Base-by-base conservation (phyloP, 371 early-diverging fungal genomes). In the Lichtheimia ramosa region DNA sequence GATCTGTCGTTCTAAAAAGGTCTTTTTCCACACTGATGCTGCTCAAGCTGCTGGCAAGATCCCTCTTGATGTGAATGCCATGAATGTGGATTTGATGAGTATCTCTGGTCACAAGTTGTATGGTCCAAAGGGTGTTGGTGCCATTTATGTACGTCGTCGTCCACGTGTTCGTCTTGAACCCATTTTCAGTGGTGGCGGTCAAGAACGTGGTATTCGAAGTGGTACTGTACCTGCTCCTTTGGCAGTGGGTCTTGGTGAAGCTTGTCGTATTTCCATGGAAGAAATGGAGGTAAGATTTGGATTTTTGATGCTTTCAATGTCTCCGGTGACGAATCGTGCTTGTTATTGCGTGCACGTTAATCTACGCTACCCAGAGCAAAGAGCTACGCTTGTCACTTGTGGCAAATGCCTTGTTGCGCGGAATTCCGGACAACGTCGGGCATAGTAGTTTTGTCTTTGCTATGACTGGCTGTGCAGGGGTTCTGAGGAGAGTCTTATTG, bases 41-140 rank as follows among this genome's bases (percentile, higher is more conserved):
- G 99, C 99, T 4, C 99, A 99, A 75, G 99, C 98, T 13, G 87
- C 92, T 16, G 99, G 99, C 55, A 99, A 99, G 80, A 92, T 99
- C 39, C 94, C 95, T 7, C 73, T 99, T 39, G 94, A 99, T 74
- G 99, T 99, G 43, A 93, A 95, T 61, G 86, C 85, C 40, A 92
- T 95, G 94, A 96, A 98, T 74, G 88, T 99, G 58, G 99, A 98
- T 68, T 81, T 99, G 58, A 82, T 99, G 89, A 95, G 95, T 64
- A 95, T 99, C 48, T 95, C 95, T 20, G 99, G 99, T 14, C 99
- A 99, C 77, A 99, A 99, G 76, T 72, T 99, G 41, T 99, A 99
- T 66, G 99, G 99, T 14, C 99, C 99, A 43, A 99, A 99, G 79
- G 99, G 99, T 48, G 77, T 94, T 42, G 99, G 99, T 43, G 99